Evolutionary conservation across 768 basidiomycete species (phyloP).

Genomic region (Dictyophora rubrovolvata): DNA sequence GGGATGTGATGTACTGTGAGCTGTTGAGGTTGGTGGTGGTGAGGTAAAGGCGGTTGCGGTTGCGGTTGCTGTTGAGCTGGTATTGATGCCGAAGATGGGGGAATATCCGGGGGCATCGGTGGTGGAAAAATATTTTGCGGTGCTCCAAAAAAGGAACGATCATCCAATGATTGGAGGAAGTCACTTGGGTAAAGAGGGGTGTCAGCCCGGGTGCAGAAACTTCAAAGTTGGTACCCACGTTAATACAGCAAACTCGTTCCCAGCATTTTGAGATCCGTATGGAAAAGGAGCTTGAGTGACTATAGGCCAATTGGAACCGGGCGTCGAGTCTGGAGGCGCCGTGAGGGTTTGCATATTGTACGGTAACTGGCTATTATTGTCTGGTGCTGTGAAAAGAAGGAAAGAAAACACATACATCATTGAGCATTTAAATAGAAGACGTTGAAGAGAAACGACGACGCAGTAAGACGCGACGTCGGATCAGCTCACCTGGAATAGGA

Average conservation of each 20-base stretch:
- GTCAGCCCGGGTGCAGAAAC: conserved; percentile 2
- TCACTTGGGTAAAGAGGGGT: conserved; percentile 40
- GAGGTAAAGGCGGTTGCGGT: conserved; percentile 9
- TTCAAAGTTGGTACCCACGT: conserved; percentile 38
- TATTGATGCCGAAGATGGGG: conserved; percentile 9
- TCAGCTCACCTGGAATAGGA: not conserved
- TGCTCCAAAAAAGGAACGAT: conserved; percentile 67
- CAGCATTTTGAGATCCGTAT: conserved; percentile 64
- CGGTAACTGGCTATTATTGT: conserved; percentile 14
- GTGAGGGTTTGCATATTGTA: conserved; percentile 27
- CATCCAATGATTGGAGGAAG: conserved; percentile 81
- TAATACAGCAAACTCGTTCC: conserved; percentile 75
- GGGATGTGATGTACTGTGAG: conserved; percentile 8
- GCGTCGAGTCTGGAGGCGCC: conserved; percentile 18
- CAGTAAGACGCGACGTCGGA: too few species aligned
- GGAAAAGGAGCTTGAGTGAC: conserved; percentile 41
- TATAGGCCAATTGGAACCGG: conserved; percentile 43
- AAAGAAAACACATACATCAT: conserved; percentile 24
- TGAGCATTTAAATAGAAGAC: conserved; percentile 15
- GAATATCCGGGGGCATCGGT: conserved; percentile 8
- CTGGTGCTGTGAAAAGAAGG: conserved; percentile 15
- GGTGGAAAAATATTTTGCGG: conserved; percentile 31
- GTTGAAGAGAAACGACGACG: too few species aligned
- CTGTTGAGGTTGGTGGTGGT: conserved; percentile 11
- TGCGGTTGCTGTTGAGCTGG: conserved; percentile 19